Base-by-base conservation (phyloP, 2,329 filamentous ascomycete genomes). In the Talaromyces rugulosus region DNA sequence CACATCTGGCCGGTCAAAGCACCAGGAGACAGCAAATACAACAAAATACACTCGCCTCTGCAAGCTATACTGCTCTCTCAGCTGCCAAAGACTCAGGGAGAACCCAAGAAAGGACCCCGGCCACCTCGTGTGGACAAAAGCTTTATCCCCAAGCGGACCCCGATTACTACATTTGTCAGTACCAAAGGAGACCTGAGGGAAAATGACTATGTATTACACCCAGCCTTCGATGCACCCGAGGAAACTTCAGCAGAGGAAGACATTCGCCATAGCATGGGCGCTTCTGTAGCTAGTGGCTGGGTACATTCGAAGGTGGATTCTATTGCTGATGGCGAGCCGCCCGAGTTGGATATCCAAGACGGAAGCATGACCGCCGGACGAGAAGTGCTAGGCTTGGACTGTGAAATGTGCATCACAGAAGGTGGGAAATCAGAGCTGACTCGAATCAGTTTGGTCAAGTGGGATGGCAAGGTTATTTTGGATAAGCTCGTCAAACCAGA, bases 351-450 rank as follows among this genome's bases (percentile, higher is more conserved):
- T 59, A 87, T 96, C 62, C 83, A 96, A 74, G 80, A 88, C 67
- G 94, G 92, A 60, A 94, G 92, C 74, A 80, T 96, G 62, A 96
- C 92, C 0, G 91, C 87, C 33, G 95, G 93, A 40, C 86, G 92
- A 65, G 84, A 89, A 42, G 80, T 97, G 11, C 80, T 96, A 56
- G 89, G 92, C 1, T 81, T 99, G 60, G 95, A 99, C 74, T 99
- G 95, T 77, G 95, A 99, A 77, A 99, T 99, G 95, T 96, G 93
- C 74, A 88, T 92, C 78, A 96, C 92, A 2, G 90, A 88, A 63
- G 87, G 89, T 64, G 87, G 87, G 55, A 85, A 91, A 66, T 91
- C 89, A 65, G 91, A 93, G 40, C 86, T 99, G 51, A 96, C 95
- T 1, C 87, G 95, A 61, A 89, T 98, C 72, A 97, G 92, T 72